Base-by-base conservation (phyloP, 495 filamentous ascomycete genomes). In the Beverwykella pulmonaria region DNA sequence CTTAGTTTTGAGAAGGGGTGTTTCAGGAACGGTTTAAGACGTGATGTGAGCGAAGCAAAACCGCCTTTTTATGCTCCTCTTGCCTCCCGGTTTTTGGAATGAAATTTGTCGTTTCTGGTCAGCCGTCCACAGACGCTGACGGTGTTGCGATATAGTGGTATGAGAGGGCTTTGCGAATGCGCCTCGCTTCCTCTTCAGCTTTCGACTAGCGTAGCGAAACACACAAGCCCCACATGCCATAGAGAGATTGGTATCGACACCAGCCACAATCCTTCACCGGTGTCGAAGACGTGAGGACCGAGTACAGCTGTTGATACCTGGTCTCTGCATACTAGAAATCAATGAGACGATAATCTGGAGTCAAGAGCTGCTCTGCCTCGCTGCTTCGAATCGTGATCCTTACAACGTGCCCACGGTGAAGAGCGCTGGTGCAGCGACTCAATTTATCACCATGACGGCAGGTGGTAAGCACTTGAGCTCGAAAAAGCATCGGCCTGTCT, bases 211-310 rank as follows among this genome's bases (percentile, higher is more conserved):
- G 8, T n/a, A 3, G 39, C 5, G 15, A 10, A 44, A n/a, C 6
- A n/a, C 15, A n/a, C 8, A 9, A 44, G 15, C 39, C 8, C 39
- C 39, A 44, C 39, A n/a, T 44, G 6, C 39, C 39, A 44, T n/a
- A n/a, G 6, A 15, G 39, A 44, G 39, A 44, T 44, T 44, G 39
- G 15, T 44, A 44, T 44, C 39, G 39, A 44, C 39, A 10, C 39
- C 39, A 44, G 39, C 39, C 39, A 44, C 39, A n/a, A 44, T 44
- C 39, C 39, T n/a, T 44, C 39, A 44, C 39, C 39, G 39, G 39
- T 7, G 17, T n/a, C 39, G 2, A 44, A 12, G 15, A 44, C 17
- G 39, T 3, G 17, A 12, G 17, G 8, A 44, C 2, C 6, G 39
- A 44, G 30, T 14, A 9, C 6, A 44, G 39, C 39, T n/a, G 17